These are phyloP conservation scores for Colletotrichum falcatum DNA, from an alignment of 2,329 filamentous ascomycete species.

Conservation along the genomic window DNA sequence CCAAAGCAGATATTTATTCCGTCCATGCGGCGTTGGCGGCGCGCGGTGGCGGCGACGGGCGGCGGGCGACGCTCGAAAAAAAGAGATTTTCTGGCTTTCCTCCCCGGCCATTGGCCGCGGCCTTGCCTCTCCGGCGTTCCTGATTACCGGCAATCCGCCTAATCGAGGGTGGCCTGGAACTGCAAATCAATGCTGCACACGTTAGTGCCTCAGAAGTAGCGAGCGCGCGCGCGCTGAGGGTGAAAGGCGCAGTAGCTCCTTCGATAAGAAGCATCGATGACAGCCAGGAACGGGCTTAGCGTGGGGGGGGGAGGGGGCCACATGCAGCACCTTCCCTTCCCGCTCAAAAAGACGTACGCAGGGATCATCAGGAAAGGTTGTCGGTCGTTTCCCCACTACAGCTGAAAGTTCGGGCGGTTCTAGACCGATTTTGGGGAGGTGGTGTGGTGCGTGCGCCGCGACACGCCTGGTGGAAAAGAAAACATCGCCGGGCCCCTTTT, in stretches of 20 bases:
- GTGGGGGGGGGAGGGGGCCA: too few relatives aligned
- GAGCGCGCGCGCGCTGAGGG: background rate
- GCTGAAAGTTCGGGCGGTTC: conserved; percentile 21
- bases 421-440: conserved; percentile 15
- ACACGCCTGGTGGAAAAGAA: background rate
- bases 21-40: conserved; percentile 8
- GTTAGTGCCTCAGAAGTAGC: too few relatives aligned
- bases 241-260: background rate
- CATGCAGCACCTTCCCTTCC: too few relatives aligned
- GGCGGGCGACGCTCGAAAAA: background rate
- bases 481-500: background rate
- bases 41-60: conserved; percentile 9
- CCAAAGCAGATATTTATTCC: background rate
- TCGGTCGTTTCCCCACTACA: background rate
- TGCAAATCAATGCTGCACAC: background rate
- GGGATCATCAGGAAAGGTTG: conserved; percentile 17
- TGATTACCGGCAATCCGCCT: background rate
- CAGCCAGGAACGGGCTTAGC: conserved; percentile 26
- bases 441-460: conserved; percentile 15
- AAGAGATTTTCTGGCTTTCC: conserved; percentile 26
- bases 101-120: background rate
- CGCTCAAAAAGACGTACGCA: too few relatives aligned
- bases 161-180: conserved; percentile 13
- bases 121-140: conserved; percentile 6
- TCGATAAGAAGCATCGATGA: background rate